A percentile compares a stretch with the other conserved stretches of the same genome.
phyloP scores from a whole-genome alignment of 148 eudicot species.

The Arbutus unedo region DNA sequence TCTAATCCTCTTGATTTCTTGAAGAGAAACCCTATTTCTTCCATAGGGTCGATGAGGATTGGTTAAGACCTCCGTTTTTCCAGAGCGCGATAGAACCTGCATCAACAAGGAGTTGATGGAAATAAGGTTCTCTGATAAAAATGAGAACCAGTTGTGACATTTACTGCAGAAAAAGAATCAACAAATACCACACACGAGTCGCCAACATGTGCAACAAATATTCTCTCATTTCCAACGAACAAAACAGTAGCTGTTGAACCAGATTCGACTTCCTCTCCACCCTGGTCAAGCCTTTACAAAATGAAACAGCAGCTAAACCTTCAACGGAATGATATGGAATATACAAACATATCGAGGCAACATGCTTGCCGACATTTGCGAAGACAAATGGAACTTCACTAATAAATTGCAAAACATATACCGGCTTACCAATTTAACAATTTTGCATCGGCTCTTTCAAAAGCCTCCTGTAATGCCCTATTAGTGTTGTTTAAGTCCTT shows the following conservation, averaged over 20 bases:
- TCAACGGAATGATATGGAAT: constrained; percentile 34
- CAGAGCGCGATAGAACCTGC: constrained; percentile 80
- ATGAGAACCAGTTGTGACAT: background rate
- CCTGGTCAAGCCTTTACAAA: constrained; percentile 72
- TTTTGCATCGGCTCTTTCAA: constrained; percentile 63
- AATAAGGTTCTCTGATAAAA: background rate
- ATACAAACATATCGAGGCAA: constrained; percentile 25
- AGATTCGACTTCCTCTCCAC: constrained; percentile 62
- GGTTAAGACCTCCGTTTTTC: constrained; percentile 77
- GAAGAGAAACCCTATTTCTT: constrained; percentile 60
- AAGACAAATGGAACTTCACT: background rate
- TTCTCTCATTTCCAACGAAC: constrained; percentile 52
- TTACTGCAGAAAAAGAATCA: background rate
- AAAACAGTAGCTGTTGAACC: constrained; percentile 88
- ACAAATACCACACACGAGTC: constrained; percentile 77
- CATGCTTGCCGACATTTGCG: background rate
- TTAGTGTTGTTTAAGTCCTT: constrained; percentile 54
- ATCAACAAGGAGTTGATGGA: constrained; percentile 9
- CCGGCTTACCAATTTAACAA: constrained; percentile 55
- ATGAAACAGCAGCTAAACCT: constrained; percentile 49
- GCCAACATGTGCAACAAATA: constrained; percentile 84
- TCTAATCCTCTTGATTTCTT: constrained; percentile 77
- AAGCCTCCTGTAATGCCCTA: constrained; percentile 59
- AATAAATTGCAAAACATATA: background rate
- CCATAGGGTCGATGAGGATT: constrained; percentile 94